Evolutionary conservation across 2,329 filamentous ascomycete species (phyloP).

Genomic region (Hymenoscyphus salicellus): DNA sequence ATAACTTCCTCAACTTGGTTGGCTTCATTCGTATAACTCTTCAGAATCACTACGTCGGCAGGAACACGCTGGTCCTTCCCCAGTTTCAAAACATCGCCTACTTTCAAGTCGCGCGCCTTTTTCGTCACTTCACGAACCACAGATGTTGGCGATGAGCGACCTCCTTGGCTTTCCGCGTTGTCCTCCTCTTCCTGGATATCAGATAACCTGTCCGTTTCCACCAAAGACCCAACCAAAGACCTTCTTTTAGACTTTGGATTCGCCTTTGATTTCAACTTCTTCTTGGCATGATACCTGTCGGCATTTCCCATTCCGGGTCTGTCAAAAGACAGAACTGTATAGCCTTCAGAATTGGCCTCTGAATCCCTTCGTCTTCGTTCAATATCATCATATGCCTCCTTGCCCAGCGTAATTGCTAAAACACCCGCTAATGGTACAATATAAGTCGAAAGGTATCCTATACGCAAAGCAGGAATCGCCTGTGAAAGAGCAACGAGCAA

Average conservation of each 20-base stretch:
- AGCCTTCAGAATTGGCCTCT: constrained; percentile 91
- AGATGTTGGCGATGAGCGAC: constrained; percentile 44
- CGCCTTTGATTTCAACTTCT: constrained; percentile 48
- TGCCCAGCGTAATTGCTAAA: constrained; percentile 84
- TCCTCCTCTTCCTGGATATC: constrained; percentile 71
- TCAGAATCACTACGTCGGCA: constrained; percentile 88
- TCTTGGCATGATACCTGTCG: constrained; percentile 39
- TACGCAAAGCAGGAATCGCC: constrained; percentile 81
- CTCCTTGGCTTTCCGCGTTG: constrained; percentile 44
- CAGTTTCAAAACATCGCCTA: constrained; percentile 93
- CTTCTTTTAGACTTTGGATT: constrained; percentile 40
- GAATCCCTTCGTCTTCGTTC: constrained; percentile 79
- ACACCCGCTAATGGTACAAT: constrained; percentile 91
- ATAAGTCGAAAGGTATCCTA: constrained; percentile 93
- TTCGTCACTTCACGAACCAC: constrained; percentile 66
- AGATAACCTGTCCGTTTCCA: constrained; percentile 48
- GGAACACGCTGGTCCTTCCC: constrained; percentile 90
- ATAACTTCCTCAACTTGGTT: constrained; percentile 23
- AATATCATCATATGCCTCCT: constrained; percentile 94
- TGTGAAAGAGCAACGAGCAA: constrained; percentile 92
- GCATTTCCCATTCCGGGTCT: constrained; percentile 44
- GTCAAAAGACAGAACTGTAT: constrained; percentile 72
- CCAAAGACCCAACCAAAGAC: constrained; percentile 21
- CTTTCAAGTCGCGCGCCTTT: constrained; percentile 83
- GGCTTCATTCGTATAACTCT: constrained; percentile 66